Base-by-base conservation (phyloP, 345 rosid genomes). In the Salix caprea region DNA sequence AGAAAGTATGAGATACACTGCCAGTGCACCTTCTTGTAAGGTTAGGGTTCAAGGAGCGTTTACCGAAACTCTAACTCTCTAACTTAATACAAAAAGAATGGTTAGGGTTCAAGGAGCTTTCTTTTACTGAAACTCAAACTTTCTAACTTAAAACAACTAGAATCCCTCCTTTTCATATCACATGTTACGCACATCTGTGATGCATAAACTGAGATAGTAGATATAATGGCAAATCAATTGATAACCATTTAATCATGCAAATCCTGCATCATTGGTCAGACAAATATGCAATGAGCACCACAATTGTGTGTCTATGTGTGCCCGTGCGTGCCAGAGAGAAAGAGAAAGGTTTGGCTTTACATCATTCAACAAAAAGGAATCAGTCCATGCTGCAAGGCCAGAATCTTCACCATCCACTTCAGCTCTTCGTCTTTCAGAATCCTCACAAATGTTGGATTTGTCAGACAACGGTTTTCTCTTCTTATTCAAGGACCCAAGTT, bases 361-460 rank as follows among this genome's bases (percentile, higher is more conserved):
- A 93, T 90, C 87, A 62, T 91, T 80, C 82, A 92, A 82, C 87
- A 89, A 82, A 71, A 78, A 52, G 64, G 97, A 91, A 74, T 79
- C 84, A 70, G 79, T 82, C 91, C 94, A 86, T 82, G 62, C 80
- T 64, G 81, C 79, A 79, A 74, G 77, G 39, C 75, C 86, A 77
- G 85, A 84, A 73, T 78, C 81, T 64, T 71, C 82, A 52, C 30
- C 34, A 2, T 68, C 83, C 68, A 73, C 56, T 56, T 75, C 76
- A 67, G 24, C 58, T 65, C 58, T 30, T 79, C 70, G 77, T 54
- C 77, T 73, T 24, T 71, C 78, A 73, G 66, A 58, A n/a, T 68
- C 71, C 23, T 66, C 71, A 73, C 36, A 67, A 30, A 50, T 80
- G 64, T 84, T 84, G 65, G 77, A 84, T 76, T 23, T 67, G 26